phyloP scores from a whole-genome alignment of 2,329 filamentous ascomycete species.

The Pseudogymnoascus verrucosus region DNA sequence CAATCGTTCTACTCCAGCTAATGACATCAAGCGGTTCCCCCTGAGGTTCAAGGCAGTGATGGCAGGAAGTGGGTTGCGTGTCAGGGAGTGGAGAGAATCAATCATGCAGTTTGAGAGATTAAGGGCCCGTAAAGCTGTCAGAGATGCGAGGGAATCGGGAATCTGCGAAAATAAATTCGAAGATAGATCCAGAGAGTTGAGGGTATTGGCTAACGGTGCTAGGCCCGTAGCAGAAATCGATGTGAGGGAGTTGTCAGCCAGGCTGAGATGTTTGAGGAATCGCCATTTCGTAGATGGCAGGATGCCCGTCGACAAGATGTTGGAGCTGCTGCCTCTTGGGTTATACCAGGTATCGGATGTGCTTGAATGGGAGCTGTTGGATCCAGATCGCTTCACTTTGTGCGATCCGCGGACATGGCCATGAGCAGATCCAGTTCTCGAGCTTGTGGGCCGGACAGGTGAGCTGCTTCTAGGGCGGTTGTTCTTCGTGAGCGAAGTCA shows the following conservation, averaged over 20 bases:
- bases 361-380: conserved; percentile 85
- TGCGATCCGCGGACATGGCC: conserved; percentile 58
- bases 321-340: conserved; percentile 67
- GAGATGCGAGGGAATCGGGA: conserved; percentile 77
- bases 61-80: conserved; percentile 77
- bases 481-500: conserved; percentile 23
- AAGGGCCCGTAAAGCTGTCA: conserved; percentile 81
- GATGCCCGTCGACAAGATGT: conserved; percentile 61
- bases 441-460: conserved; percentile 66
- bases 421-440: conserved; percentile 53
- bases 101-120: conserved; percentile 99
- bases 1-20: conserved; percentile 84
- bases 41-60: conserved; percentile 90
- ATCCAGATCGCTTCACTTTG: conserved; percentile 78
- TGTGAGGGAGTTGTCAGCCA: conserved; percentile 86
- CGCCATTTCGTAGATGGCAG: conserved; percentile 88
- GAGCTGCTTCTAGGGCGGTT: conserved; percentile 67
- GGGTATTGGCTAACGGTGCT: conserved; percentile 72
- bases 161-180: conserved; percentile 91
- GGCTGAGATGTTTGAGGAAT: conserved; percentile 82
- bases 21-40: conserved; percentile 75
- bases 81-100: conserved; percentile 80
- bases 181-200: conserved; percentile 88
- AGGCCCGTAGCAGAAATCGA: conserved; percentile 69
- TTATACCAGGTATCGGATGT: conserved; percentile 56